A percentile compares a stretch with the other conserved stretches of the same genome.
These are phyloP conservation scores for Thyridium curvatum DNA, from an alignment of 2,329 filamentous ascomycete species.

Conservation along the genomic window DNA sequence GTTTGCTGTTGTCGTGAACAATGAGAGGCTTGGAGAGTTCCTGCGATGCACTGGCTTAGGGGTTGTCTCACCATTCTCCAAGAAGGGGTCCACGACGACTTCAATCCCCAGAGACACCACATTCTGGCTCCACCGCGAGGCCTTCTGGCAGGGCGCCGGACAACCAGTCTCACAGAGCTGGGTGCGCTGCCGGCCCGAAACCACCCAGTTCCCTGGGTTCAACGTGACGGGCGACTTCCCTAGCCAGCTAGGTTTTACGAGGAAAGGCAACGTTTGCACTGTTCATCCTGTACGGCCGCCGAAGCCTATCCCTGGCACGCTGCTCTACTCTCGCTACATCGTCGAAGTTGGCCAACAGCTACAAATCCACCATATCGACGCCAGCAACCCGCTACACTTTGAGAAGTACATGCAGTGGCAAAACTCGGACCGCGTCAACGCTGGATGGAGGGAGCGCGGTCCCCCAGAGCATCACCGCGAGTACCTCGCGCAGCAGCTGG, in stretches of 20 bases:
- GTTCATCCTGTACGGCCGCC: conserved; percentile 61
- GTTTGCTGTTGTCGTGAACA: conserved; percentile 6
- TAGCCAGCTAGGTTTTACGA: too few relatives aligned
- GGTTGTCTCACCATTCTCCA: conserved; percentile 7
- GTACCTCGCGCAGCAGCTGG: conserved; percentile 62
- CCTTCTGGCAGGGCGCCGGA: conserved; percentile 12
- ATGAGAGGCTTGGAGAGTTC: conserved; percentile 5
- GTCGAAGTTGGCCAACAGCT: conserved; percentile 32
- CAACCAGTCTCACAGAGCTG: too few relatives aligned
- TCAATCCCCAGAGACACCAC: conserved; percentile 4
- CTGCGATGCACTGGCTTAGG: conserved; percentile 9
- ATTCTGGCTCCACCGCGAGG: conserved; percentile 11
- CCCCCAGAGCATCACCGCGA: conserved; percentile 67
- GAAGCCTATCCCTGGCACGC: conserved; percentile 64
- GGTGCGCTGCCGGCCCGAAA: too few relatives aligned
- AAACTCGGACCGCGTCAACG: conserved; percentile 74
- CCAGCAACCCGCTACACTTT: conserved; percentile 45
- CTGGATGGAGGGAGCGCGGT: conserved; percentile 75
- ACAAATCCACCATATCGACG: conserved; percentile 55
- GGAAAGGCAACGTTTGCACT: too few relatives aligned
- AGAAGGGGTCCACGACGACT: conserved; percentile 1
- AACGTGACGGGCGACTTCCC: too few relatives aligned
- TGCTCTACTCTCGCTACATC: conserved; percentile 75
- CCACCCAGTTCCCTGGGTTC: too few relatives aligned
- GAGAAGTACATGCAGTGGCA: conserved; percentile 73